Evolutionary conservation across 1,284 basidiomycete genomes (phyloP), one percentile per base, ranked within the genome.

Genomic region (Boletus chippewaensis): DNA sequence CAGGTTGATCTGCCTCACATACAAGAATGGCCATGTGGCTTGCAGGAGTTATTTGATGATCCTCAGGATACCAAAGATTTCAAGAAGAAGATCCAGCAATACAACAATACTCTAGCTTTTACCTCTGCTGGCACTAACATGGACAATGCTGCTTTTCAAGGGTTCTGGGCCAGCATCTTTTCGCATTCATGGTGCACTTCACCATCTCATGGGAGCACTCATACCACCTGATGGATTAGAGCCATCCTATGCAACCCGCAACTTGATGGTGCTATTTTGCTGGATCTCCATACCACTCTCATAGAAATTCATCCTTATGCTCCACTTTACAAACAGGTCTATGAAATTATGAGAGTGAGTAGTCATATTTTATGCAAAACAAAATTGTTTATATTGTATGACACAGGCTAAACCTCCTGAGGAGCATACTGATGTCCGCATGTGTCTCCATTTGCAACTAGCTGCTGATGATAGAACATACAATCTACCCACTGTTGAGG

Each of bases 71-170:
- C 39, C 36, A 1, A 12, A 53, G 0, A 20, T 20, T 20, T 71
- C 69, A 54, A 41, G 15, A 51, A 51, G 10, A 59, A 69, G 0
- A 70, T 72, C 20, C 40, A 50, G 13, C 62, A 71, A 40, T 74
- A 74, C 40, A 76, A 74, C 45, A 58, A 59, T 41, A 64, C 71
- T 0, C 50, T 76, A 15, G 63, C 71, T 0, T 74, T 75, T 47
- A 38, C 18, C 11, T 38, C 36, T 38, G 1, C 20, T 8, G 36
- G 11, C 4, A 16, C 20, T 18, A 16, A 38, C 0, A 40, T 69
- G 10, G 69, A 74, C 38, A 15, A 59, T 2, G 15, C 56, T 2
- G 42, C 70, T 28, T 60, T 70, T 36, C 47, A 57, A 39, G 64
- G 64, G 68, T 1, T 4, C 54, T 47, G 71, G 69, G 0, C 64